Evolutionary conservation across 768 basidiomycete genomes (phyloP).

Genomic region (Crucibulum laeve): DNA sequence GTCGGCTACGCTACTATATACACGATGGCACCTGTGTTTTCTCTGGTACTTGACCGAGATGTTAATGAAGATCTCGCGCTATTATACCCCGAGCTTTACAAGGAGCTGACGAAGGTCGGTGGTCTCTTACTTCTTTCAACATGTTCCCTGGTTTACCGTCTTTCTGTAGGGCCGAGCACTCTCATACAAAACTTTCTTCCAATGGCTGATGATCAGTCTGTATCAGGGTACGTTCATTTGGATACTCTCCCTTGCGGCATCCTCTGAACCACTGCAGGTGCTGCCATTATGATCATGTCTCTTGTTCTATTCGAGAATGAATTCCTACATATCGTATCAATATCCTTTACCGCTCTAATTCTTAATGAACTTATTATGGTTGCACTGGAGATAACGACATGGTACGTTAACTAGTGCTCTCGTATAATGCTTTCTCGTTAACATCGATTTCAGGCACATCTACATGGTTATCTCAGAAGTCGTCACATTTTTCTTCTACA

Average conservation of each 20-base stretch:
- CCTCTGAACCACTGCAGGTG: constrained; percentile 45
- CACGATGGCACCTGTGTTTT: constrained; percentile 99
- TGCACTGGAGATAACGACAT: constrained; percentile 94
- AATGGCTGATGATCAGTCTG: constrained; percentile 95
- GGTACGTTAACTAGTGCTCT: constrained; percentile 42
- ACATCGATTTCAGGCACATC: constrained; percentile 58
- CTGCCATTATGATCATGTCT: constrained; percentile 98
- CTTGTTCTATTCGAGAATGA: constrained; percentile 95
- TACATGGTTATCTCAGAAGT: constrained; percentile 95
- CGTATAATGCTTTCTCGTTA: neutral
- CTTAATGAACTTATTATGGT: constrained; percentile 99
- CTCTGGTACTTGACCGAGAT: constrained; percentile 91
- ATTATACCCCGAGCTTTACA: constrained; percentile 96
- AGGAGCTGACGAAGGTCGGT: constrained; percentile 90
- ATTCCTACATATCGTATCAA: constrained; percentile 96
- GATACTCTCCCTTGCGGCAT: neutral
- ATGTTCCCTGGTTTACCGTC: constrained; percentile 1
- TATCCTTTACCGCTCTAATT: constrained; percentile 94
- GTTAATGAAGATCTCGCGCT: constrained; percentile 94
- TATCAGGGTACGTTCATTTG: constrained; percentile 77
- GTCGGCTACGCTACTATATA: constrained; percentile 95
- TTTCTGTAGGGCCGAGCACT: constrained; percentile 78
- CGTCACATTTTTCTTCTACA: constrained; percentile 84
- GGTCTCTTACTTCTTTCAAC: neutral
- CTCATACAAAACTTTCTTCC: constrained; percentile 98